Evolutionary conservation across 2,329 filamentous ascomycete genomes (phyloP), one percentile per base, ranked within the genome.

Genomic region (Verticillium isaacii): DNA sequence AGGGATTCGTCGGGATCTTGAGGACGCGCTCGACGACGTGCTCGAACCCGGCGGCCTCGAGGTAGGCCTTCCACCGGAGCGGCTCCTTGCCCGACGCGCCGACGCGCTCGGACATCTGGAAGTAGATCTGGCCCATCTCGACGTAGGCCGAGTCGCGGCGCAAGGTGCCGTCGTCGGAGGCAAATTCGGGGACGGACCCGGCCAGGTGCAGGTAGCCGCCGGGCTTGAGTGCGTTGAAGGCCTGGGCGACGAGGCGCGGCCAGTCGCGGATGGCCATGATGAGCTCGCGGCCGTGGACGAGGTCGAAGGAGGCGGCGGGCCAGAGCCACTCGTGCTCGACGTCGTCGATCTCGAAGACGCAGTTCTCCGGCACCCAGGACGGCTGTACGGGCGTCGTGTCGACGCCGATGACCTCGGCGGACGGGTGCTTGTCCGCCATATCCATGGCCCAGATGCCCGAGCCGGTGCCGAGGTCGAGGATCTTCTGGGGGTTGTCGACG

Each of bases 331-430:
- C 70, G 19, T 72, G 77, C 63, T 84, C 83, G 37, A 85, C 80
- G 65, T 90, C 86, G 69, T 89, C 87, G 45, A 89, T 80, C 60
- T 88, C 79, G 62, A 89, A 90, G 63, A 82, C 81, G 60, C 87
- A 85, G 67, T 89, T 90, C 17, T 80, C 78, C 0, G 86, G 85
- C 0, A 88, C 80, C 72, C 76, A 58, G 36, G 72, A 73, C 0
- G 84, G 83, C 67, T 86, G 84, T 9, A 85, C 83, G 1, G 84
- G 82, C 11, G 80, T 83, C 17, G 86, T 77, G 66, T 87, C 84
- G 2, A 81, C 84, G 41, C 84, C 84, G 37, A 78, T 75, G 1
- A 73, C 79, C 71, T 69, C 74, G 59, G 70, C 78, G 63, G 74
- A 67, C 11, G 81, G 80, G 45, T 78, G 79, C 2, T 76, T 63